phyloP scores from a whole-genome alignment of 2,329 filamentous ascomycete genomes.

The Monosporascus sp. region DNA sequence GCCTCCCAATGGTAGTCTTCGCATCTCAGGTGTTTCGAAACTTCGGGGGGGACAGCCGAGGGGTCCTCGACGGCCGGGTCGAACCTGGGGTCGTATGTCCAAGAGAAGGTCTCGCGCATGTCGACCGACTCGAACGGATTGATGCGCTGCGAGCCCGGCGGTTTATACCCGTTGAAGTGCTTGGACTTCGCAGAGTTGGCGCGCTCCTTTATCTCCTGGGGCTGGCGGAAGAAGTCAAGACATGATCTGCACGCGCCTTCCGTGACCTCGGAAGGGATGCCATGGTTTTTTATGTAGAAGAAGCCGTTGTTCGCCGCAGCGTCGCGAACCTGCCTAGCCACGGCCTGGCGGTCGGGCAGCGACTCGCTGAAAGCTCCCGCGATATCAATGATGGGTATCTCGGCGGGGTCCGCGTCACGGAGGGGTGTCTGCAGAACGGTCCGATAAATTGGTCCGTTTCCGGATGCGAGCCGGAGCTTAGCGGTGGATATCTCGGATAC shows the following conservation, averaged over 20 bases:
- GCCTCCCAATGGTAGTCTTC: constrained; percentile 9
- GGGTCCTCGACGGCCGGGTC: constrained; percentile 24
- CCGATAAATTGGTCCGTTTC: constrained; percentile 18
- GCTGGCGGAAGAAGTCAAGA: constrained; percentile 21
- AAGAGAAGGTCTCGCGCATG: constrained; percentile 30
- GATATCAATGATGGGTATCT: constrained; percentile 40
- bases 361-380: constrained; percentile 31
- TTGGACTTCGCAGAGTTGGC: constrained; percentile 31
- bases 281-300: constrained; percentile 36
- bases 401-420: constrained; percentile 16
- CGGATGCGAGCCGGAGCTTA: constrained; percentile 18
- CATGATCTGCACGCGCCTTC: constrained; percentile 18
- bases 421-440: constrained; percentile 16
- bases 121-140: constrained; percentile 22
- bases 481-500: constrained; percentile 5
- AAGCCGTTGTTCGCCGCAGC: constrained; percentile 37
- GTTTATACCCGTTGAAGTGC: constrained; percentile 34
- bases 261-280: constrained; percentile 22
- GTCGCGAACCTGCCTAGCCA: constrained; percentile 35
- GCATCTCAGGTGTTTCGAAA: constrained; percentile 11
- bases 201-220: constrained; percentile 14
- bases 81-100: constrained; percentile 26
- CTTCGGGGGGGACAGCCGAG: constrained; percentile 17
- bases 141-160: constrained; percentile 23
- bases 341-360: constrained; percentile 28